Evolutionary conservation across 2,329 filamentous ascomycete genomes (phyloP), one percentile per base, ranked within the genome.

Genomic region (Xylaria sp.): DNA sequence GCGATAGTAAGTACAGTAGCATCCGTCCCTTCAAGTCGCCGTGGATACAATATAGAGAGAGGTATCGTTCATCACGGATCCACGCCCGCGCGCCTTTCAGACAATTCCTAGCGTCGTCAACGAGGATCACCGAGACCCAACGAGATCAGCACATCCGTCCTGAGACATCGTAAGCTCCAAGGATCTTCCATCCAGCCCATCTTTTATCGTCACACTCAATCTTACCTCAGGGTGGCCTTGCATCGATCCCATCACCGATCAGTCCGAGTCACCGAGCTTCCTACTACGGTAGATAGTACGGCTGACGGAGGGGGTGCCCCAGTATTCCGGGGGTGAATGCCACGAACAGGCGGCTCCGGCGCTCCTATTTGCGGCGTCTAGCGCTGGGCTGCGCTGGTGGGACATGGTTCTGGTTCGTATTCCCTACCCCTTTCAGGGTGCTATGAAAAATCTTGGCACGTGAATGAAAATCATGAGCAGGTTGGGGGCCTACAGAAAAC

Each of bases 191-290:
- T 66, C 52, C 46, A 56, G 49, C 54, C 51, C 59, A 52, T 65
- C 43, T 48, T 36, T 52, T 36, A 49, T 55, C 33, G 49, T 69
- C 33, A n/a, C 48, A 28, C 36, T 54, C 49, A 49, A 58, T 62
- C 68, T 62, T 23, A 41, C 46, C 49, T 62, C 41, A 31, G 39
- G 43, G 41, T 46, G 51, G 39, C 33, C 49, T 43, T 39, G 51
- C 36, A 64, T 49, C 25, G 36, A 59, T 25, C 48, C 60, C 62
- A 65, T 66, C 61, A 66, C 67, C 62, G 62, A 70, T 61, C 61
- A 68, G 28, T 39, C 65, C 69, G 69, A 60, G 64, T 55, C 62
- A 66, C 66, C 68, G 67, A 70, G 60, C 57, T 64, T 65, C 66
- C 63, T 64, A 59, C 64, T 67, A 33, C 54, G 67, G 64, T 65